phyloP scores from a whole-genome alignment of 441 rosid genomes.

The Brassica balearica region DNA sequence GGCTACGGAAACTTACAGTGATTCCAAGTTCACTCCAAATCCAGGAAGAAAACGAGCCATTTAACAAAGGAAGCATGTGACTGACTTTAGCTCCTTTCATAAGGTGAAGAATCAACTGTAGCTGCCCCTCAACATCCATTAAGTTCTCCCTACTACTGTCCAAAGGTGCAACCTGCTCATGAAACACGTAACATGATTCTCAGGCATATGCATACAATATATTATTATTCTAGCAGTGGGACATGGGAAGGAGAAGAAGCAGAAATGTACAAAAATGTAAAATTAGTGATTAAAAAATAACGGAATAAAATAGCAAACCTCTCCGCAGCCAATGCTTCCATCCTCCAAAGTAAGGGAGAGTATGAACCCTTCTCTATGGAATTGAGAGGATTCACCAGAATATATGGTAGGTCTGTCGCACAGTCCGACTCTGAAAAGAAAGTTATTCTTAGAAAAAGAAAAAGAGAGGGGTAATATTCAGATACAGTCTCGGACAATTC shows the following conservation, averaged over 20 bases:
- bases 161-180: conserved; percentile 90
- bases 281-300: conserved; percentile 24
- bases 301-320: conserved; percentile 59
- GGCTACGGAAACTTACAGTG: conserved; percentile 55
- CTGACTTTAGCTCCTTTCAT: conserved; percentile 65
- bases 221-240: not conserved
- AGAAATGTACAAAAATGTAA: conserved; percentile 18
- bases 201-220: conserved; percentile 20
- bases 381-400: conserved; percentile 46
- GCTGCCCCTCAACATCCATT: conserved; percentile 87
- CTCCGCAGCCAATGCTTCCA: conserved; percentile 87
- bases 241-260: conserved; percentile 11
- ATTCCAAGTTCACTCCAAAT: conserved; percentile 81
- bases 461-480: not conserved
- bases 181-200: conserved; percentile 28
- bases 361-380: conserved; percentile 81
- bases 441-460: conserved; percentile 6
- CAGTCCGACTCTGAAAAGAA: conserved; percentile 66
- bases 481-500: conserved; percentile 13
- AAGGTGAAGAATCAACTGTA: conserved; percentile 66
- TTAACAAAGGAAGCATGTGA: conserved; percentile 65
- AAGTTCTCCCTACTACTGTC: conserved; percentile 72
- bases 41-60: conserved; percentile 86
- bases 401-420: conserved; percentile 74
- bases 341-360: conserved; percentile 82